Base-by-base conservation (phyloP, 2,329 filamentous ascomycete genomes). In the Pseudogymnoascus pannorum region DNA sequence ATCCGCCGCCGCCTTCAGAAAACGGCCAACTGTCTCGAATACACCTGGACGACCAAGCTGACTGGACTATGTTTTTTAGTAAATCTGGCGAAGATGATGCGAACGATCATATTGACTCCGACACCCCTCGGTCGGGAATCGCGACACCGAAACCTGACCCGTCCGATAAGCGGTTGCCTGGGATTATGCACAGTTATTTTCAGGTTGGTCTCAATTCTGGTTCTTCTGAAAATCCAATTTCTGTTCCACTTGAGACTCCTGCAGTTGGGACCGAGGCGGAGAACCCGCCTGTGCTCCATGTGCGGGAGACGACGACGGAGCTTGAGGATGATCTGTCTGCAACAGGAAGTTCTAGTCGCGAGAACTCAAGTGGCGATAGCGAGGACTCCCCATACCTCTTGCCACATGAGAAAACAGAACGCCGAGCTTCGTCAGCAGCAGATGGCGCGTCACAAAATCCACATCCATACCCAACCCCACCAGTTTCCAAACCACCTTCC, bases 151-250 rank as follows among this genome's bases (percentile, higher is more conserved):
- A 92, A 72, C 94, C 94, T 68, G 93, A 97, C 77, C 87, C 89
- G 66, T 87, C 89, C 72, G 94, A 99, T 79, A 97, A 96, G 79
- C 89, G 94, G 77, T 82, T 96, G 73, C 94, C 94, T 68, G 91
- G 92, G 74, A 96, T 97, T 79, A 88, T 94, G 83, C 85, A 87
- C 76, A 95, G 88, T 81, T 97, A 94, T 82, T 96, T 97, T 84
- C 94, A 99, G 93, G 94, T 99, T 96, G 87, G 94, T 97, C 57
- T 38, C 57, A 35, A 38, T 58, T 84, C 84, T 82, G 85, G 84
- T 80, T 85, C 87, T 86, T 82, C 83, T 82, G 66, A 66, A 71
- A 63, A 61, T 68, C 51, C 67, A 57, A 64, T 66, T 68, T 67
- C 65, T 67, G 66, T 63, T 64, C 69, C 67, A 22, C 65, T 70